Evolutionary conservation across 306 rosid genomes (phyloP).

Genomic region (Castanopsis chinensis): DNA sequence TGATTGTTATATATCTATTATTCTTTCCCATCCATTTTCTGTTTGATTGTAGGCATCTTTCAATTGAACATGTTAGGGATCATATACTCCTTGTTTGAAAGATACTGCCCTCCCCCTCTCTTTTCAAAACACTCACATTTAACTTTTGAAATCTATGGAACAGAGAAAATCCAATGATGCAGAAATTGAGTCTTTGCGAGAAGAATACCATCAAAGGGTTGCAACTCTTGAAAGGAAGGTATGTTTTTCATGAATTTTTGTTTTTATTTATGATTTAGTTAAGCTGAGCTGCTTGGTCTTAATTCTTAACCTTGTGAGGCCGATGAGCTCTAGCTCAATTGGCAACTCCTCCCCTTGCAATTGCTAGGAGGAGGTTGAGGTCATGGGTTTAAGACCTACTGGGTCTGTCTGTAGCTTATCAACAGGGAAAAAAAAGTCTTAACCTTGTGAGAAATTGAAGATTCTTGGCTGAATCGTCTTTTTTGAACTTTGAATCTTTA

Average conservation of each 20-base stretch:
- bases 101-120: slow-evolving; percentile 6
- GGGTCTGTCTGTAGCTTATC: too few species aligned
- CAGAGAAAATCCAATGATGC: slow-evolving; percentile 96
- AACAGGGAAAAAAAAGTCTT: too few species aligned
- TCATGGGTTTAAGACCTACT: too few species aligned
- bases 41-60: background rate
- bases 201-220: slow-evolving; percentile 97
- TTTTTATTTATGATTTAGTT: slow-evolving; percentile 8
- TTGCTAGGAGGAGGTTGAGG: too few species aligned
- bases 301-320: background rate
- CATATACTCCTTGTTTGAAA: background rate
- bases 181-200: slow-evolving; percentile 91
- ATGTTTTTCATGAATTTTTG: slow-evolving; percentile 15
- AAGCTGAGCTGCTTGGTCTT: background rate
- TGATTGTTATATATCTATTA: background rate
- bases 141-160: slow-evolving; percentile 39
- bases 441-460: background rate
- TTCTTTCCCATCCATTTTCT: background rate
- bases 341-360: too few species aligned
- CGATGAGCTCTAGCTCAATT: too few species aligned
- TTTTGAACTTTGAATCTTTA: background rate
- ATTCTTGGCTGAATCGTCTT: slow-evolving; percentile 12
- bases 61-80: background rate
- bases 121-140: slow-evolving; percentile 24
- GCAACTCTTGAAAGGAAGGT: slow-evolving; percentile 93